Evolutionary conservation across 139 green algal species (phyloP), one percentile per base, ranked within the genome.

Genomic region (Asterochloris sp.): DNA sequence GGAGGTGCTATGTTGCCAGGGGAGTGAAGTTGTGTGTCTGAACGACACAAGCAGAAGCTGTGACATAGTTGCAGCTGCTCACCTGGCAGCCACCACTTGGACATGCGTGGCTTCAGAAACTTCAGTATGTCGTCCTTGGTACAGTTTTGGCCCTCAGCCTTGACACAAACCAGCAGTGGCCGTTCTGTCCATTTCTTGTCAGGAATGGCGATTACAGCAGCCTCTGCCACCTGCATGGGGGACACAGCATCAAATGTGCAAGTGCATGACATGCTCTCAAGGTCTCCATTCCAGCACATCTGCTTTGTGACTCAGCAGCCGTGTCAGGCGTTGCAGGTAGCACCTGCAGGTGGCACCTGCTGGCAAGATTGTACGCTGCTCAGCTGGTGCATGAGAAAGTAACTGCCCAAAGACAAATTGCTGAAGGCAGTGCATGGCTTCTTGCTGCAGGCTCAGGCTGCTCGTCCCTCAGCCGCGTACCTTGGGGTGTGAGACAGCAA

Each of bases 121-220:
- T n/a, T 12, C 67, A 89, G 69, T 1, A 92, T 61, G 8, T 84
- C 78, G 0, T 89, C 76, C 17, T 83, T 85, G 67, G 15, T 85
- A 74, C 75, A 79, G 12, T 68, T 68, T 10, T 15, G 28, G 13
- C 66, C 29, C 8, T 12, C 9, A 27, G 54, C 13, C 27, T 85
- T 81, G 63, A 92, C 90, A 71, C 95, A 86, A 67, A 96, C 79
- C 69, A 97, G 90, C 86, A 97, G 84, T 13, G 93, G 93, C 19
- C 93, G 88, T 87, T 97, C 93, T 13, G 80, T 83, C 91, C 91
- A 97, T 74, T 93, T 94, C 2, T 80, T 26, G 62, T 94, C 73
- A 0, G 93, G 89, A 19, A 94, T 86, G 47, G 81, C 93, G 23
- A 95, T 89, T 69, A 95, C 91, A 9, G 92, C 92, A 13, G 93